Conservation (phyloP, 2,329 filamentous ascomycete genomes). For the Epichloe scottii region DNA sequence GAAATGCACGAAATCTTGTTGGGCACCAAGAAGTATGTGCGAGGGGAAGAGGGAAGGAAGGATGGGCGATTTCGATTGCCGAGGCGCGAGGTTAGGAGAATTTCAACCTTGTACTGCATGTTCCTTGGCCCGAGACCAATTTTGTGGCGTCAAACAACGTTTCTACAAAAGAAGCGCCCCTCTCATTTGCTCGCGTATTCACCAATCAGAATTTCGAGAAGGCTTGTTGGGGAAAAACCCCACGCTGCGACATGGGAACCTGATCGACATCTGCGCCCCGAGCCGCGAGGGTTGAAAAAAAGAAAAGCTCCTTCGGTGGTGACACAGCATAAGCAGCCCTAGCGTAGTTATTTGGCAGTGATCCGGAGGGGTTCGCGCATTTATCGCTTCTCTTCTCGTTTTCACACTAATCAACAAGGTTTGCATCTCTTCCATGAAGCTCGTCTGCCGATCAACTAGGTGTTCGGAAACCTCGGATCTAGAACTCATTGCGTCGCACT, state of each 20-base stretch:
- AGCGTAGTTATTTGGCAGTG: background rate
- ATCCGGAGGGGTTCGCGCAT: background rate
- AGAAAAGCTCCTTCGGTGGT: background rate
- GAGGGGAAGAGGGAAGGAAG: too few relatives aligned
- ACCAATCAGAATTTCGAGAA: too few relatives aligned
- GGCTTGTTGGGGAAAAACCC: too few relatives aligned
- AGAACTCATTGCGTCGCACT: background rate
- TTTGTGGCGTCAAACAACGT: background rate
- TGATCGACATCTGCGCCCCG: background rate
- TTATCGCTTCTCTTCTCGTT: background rate
- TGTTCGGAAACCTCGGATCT: background rate
- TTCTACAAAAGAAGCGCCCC: too few relatives aligned
- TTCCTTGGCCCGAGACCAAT: background rate
- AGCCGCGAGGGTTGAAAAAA: background rate
- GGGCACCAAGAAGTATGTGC: background rate
- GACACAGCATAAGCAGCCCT: background rate
- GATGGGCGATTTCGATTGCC: background rate
- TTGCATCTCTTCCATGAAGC: background rate
- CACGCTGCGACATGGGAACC: background rate
- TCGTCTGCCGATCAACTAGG: background rate
- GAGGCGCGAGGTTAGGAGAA: background rate
- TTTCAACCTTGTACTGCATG: background rate
- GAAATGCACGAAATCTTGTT: slow-evolving; percentile 1
- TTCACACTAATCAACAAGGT: background rate
- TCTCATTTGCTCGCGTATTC: too few relatives aligned